Base-by-base conservation (phyloP, 2,329 filamentous ascomycete genomes). In the Podosphaera xanthii region DNA sequence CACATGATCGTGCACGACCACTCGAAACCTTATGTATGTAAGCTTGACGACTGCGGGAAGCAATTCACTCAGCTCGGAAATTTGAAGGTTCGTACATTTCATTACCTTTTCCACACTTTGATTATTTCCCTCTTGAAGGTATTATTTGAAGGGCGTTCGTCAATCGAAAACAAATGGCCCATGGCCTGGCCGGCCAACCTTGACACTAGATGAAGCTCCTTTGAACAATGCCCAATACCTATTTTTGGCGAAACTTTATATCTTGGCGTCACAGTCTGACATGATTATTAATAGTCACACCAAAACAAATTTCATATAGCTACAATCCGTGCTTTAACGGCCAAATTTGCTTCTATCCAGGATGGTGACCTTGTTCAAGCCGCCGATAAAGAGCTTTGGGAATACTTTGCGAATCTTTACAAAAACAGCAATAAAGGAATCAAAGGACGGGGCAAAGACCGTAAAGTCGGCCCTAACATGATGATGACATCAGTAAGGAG, bases 371-470 rank as follows among this genome's bases (percentile, higher is more conserved):
- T 75, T 4, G 80, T 90, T n/a, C 74, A 78, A 0, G 76, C 82
- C 44, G 71, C 72, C 12, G 87, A 96, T 66, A 82, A 80, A 62
- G 83, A 88, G 61, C 75, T 96, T 57, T 88, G 86, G 75, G 80
- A 85, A 64, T 94, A 95, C 72, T 92, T 97, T 68, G 79, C 83
- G 3, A 77, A 77, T 0, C 76, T 95, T n/a, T 96, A 95, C 77
- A 95, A 94, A 75, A 94, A 97, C 72, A 90, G 86, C 72, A 97
- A 97, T 77, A 95, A 95, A 71, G 92, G 92, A 1, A 96, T 97
- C 75, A 97, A 96, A 72, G 92, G 92, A 9, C 82, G 92, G 53
- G 92, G 92, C 50, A 92, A 91, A 69, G 86, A 90, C 65, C 77
- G 87, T 60, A 82, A 81, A 60, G 84, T 89, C 59, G 69, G 64